These are phyloP conservation scores for Cadophora sp. DNA, from an alignment of 2,329 filamentous ascomycete species.

Conservation along the genomic window DNA sequence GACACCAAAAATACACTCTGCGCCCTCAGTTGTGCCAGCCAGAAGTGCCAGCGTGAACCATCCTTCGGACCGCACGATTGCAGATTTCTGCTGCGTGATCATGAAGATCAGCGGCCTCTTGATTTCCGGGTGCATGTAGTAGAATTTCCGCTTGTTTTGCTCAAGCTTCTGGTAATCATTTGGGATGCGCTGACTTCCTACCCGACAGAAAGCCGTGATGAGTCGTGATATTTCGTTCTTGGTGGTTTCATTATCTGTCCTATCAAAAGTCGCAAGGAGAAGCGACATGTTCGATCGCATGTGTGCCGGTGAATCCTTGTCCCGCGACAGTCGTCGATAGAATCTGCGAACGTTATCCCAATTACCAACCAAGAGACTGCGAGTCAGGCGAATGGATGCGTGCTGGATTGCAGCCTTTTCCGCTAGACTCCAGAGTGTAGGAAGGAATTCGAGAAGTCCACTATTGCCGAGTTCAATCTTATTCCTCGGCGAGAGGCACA, in stretches of 20 bases:
- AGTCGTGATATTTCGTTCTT: conserved; percentile 5
- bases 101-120: not conserved
- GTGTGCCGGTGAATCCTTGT: conserved; percentile 4
- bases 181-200: conserved; percentile 2
- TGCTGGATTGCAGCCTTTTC: not conserved
- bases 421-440: not conserved
- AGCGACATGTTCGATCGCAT: conserved; percentile 11
- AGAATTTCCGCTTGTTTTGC: conserved; percentile 8
- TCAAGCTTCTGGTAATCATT: not conserved
- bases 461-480: not conserved
- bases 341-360: conserved; percentile 14
- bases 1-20: not conserved
- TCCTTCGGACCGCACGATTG: not conserved
- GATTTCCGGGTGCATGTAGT: conserved; percentile 2
- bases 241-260: not conserved
- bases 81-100: conserved; percentile 11
- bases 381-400: conserved; percentile 3
- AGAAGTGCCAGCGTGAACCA: conserved; percentile 5
- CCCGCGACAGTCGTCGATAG: conserved; percentile 5
- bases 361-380: not conserved
- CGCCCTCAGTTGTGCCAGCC: not conserved
- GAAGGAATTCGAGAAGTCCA: not conserved
- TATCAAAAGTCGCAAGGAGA: not conserved
- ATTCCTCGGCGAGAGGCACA: not conserved
- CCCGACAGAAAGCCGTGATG: conserved; percentile 1